Percentiles rank a stretch among this genome's conserved stretches.
Evolutionary conservation across 2,329 filamentous ascomycete species (phyloP).

Genomic region (Pyrenophora teres): DNA sequence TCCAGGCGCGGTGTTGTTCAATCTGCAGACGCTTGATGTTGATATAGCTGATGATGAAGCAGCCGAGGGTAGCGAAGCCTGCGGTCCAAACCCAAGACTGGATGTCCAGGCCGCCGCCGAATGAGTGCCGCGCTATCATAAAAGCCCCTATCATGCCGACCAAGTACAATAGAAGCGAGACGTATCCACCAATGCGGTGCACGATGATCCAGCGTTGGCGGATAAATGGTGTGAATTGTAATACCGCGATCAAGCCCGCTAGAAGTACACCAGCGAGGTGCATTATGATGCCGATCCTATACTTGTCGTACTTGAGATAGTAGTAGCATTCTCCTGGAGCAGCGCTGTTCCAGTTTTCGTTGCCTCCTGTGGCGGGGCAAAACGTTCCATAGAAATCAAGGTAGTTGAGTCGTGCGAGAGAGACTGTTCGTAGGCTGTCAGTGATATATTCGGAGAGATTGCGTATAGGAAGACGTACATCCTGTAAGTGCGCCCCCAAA

Average conservation of each 20-base stretch:
- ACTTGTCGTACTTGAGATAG: conserved; percentile 40
- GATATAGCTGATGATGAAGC: conserved; percentile 55
- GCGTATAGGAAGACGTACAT: conserved; percentile 8
- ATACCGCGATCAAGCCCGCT: conserved; percentile 46
- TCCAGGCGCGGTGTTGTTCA: conserved; percentile 40
- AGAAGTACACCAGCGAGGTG: conserved; percentile 51
- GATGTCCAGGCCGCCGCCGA: conserved; percentile 60
- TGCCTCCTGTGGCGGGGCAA: conserved; percentile 14
- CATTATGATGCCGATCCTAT: conserved; percentile 49
- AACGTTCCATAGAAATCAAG: conserved; percentile 51
- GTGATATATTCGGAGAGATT: conserved; percentile 12
- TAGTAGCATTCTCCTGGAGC: conserved; percentile 54
- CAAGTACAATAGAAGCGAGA: conserved; percentile 56
- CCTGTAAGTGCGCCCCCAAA: conserved; percentile 27
- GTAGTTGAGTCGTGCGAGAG: conserved; percentile 55
- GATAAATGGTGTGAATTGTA: conserved; percentile 52
- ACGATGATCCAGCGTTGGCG: conserved; percentile 56
- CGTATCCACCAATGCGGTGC: conserved; percentile 66
- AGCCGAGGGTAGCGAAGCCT: conserved; percentile 52
- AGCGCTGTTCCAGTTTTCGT: conserved; percentile 22
- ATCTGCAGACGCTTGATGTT: conserved; percentile 66
- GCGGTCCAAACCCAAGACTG: conserved; percentile 54
- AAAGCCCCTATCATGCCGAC: conserved; percentile 56
- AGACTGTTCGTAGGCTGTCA: conserved; percentile 36
- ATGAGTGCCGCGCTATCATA: conserved; percentile 57